phyloP scores from a whole-genome alignment of 2,329 filamentous ascomycete genomes.

The Xylaria polymorpha region DNA sequence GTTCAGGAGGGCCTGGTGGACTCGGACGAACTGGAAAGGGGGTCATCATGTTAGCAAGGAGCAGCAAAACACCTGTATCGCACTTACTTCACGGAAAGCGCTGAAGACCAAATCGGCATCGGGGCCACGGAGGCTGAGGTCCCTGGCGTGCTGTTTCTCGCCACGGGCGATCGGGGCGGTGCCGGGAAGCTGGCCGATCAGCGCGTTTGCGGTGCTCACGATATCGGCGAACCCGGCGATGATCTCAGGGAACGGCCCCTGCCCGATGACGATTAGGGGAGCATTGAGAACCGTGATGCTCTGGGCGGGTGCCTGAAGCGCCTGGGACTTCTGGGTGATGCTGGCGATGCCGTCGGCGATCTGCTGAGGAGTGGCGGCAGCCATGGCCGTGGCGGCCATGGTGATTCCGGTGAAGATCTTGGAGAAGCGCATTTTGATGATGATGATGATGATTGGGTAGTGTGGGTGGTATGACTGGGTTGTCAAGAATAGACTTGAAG shows the following conservation, averaged over 20 bases:
- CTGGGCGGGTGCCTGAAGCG: slow-evolving; percentile 33
- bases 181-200: slow-evolving; percentile 11
- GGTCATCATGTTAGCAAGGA: background rate
- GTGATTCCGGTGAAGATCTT: slow-evolving; percentile 35
- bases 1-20: slow-evolving; percentile 33
- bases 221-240: slow-evolving; percentile 34
- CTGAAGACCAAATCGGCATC: slow-evolving; percentile 33
- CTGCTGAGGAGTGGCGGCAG: slow-evolving; percentile 25
- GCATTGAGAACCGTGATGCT: slow-evolving; percentile 33
- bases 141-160: slow-evolving; percentile 27
- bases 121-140: slow-evolving; percentile 20
- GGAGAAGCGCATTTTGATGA: slow-evolving; percentile 32
- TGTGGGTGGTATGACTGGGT: slow-evolving; percentile 13
- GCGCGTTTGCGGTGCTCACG: slow-evolving; percentile 26
- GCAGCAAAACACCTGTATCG: background rate
- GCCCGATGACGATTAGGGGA: slow-evolving; percentile 26
- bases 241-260: slow-evolving; percentile 27
- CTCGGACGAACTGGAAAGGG: slow-evolving; percentile 30
- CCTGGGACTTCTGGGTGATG: slow-evolving; percentile 31
- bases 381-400: slow-evolving; percentile 30
- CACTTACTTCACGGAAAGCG: slow-evolving; percentile 33
- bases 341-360: slow-evolving; percentile 30
- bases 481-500: slow-evolving; percentile 13
- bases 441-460: slow-evolving; percentile 14
- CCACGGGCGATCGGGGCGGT: slow-evolving; percentile 3